Percentiles rank a stretch among this genome's conserved stretches.
phyloP scores from a whole-genome alignment of 768 basidiomycete genomes.

The Phylloporus sp. region DNA sequence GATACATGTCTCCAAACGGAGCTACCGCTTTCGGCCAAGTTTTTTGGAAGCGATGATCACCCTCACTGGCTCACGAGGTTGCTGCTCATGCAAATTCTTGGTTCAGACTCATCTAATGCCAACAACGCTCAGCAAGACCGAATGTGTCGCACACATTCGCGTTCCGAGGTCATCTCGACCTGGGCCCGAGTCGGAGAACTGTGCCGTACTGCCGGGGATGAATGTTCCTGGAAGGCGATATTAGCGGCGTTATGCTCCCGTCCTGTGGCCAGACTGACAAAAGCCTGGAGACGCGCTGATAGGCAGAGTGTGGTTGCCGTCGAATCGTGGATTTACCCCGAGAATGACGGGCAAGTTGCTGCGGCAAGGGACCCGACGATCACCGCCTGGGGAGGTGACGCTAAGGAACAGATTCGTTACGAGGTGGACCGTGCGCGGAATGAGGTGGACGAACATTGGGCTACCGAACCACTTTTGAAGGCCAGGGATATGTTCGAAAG shows the following conservation, averaged over 20 bases:
- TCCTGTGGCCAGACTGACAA: slow-evolving; percentile 72
- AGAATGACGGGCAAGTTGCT: slow-evolving; percentile 30
- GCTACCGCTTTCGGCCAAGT: slow-evolving; percentile 26
- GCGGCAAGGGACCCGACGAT: slow-evolving; percentile 40
- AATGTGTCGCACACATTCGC: slow-evolving; percentile 61
- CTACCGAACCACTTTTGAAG: slow-evolving; percentile 36
- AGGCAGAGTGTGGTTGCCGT: slow-evolving; percentile 51
- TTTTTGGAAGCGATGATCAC: slow-evolving; percentile 66
- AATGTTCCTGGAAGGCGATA: slow-evolving; percentile 77
- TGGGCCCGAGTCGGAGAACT: slow-evolving; percentile 76
- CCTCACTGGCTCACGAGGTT: slow-evolving; percentile 83
- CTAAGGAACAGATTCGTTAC: slow-evolving; percentile 43
- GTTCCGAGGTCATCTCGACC: slow-evolving; percentile 66
- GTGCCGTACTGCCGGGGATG: slow-evolving; percentile 69
- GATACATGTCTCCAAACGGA: slow-evolving; percentile 1
- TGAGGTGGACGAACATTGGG: slow-evolving; percentile 43
- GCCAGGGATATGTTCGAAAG: slow-evolving; percentile 49
- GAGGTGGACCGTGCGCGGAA: slow-evolving; percentile 45
- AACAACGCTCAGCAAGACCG: slow-evolving; percentile 28
- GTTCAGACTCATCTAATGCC: slow-evolving; percentile 46
- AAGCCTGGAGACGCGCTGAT: slow-evolving; percentile 78
- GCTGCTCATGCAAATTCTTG: slow-evolving; percentile 66
- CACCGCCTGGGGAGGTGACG: slow-evolving; percentile 70
- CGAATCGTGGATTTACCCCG: slow-evolving; percentile 63
- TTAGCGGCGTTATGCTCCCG: slow-evolving; percentile 65